Conservation (phyloP, 805 yeast species). For the Suhomyces xylopsoci region DNA sequence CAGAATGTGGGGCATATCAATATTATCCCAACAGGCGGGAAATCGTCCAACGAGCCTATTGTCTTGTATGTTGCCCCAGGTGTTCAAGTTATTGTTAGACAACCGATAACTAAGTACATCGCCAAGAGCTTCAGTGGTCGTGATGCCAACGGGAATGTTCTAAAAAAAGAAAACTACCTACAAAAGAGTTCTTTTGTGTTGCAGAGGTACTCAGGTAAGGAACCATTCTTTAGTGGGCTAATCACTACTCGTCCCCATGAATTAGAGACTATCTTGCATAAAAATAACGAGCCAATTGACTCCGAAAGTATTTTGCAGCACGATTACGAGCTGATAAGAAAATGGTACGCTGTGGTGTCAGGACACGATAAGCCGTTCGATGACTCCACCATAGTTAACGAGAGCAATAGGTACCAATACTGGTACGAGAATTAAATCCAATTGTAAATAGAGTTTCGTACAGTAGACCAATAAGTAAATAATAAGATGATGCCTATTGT, state of each 20-base stretch:
- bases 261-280: background rate
- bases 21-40: slow-evolving; percentile 55
- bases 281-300: background rate
- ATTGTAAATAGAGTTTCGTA: background rate
- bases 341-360: slow-evolving; percentile 3
- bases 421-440: slow-evolving; percentile 8
- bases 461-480: background rate
- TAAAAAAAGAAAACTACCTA: slow-evolving; percentile 21
- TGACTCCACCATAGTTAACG: background rate
- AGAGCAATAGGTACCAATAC: slow-evolving; percentile 5
- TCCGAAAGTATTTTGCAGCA: background rate
- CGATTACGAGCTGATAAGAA: slow-evolving; percentile 4
- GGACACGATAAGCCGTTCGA: background rate
- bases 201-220: slow-evolving; percentile 16
- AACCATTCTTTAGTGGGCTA: slow-evolving; percentile 12
- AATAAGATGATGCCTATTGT: background rate
- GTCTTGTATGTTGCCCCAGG: slow-evolving; percentile 54
- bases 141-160: slow-evolving; percentile 19
- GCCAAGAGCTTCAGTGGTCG: slow-evolving; percentile 34
- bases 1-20: slow-evolving; percentile 63
- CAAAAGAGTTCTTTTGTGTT: slow-evolving; percentile 16
- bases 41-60: slow-evolving; percentile 22
- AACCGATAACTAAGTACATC: slow-evolving; percentile 45
- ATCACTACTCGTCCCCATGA: slow-evolving; percentile 5
- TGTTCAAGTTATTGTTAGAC: slow-evolving; percentile 51